phyloP scores from a whole-genome alignment of 75 land plant species.

The Isoetes taiwanensis region DNA sequence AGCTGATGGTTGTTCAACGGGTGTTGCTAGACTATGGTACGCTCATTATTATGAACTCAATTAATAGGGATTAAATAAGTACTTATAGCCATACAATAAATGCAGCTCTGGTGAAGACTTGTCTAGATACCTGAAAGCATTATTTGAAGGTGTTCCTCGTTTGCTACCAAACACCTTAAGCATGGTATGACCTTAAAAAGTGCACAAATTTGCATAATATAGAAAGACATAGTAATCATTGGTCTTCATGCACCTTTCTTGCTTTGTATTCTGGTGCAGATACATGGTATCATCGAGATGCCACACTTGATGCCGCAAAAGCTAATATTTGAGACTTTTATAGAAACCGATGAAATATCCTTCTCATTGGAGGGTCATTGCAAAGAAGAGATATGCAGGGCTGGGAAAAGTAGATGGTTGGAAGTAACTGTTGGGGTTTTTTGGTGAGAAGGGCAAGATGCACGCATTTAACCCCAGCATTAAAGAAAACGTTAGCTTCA shows the following conservation, averaged over 20 bases:
- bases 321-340: slow-evolving; percentile 69
- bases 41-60: not conserved
- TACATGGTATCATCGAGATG: slow-evolving; percentile 76
- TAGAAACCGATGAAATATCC: slow-evolving; percentile 67
- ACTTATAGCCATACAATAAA: not conserved
- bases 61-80: not conserved
- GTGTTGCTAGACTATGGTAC: slow-evolving; percentile 75
- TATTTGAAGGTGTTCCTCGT: slow-evolving; percentile 32
- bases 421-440: slow-evolving; percentile 77
- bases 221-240: no score
- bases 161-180: slow-evolving; percentile 46
- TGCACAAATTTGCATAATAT: no score
- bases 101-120: slow-evolving; percentile 51
- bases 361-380: slow-evolving; percentile 23
- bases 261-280: slow-evolving; percentile 22
- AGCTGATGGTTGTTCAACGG: slow-evolving; percentile 84
- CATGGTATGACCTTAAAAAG: slow-evolving; percentile 41
- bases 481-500: no score
- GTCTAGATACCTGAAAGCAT: slow-evolving; percentile 35
- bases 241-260: no score
- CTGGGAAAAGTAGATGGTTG: slow-evolving; percentile 59
- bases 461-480: slow-evolving; percentile 63
- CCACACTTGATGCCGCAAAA: slow-evolving; percentile 51
- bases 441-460: slow-evolving; percentile 54
- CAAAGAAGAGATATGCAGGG: no score